Conservation (phyloP, 768 basidiomycete species). For the Pisolithus tinctorius region DNA sequence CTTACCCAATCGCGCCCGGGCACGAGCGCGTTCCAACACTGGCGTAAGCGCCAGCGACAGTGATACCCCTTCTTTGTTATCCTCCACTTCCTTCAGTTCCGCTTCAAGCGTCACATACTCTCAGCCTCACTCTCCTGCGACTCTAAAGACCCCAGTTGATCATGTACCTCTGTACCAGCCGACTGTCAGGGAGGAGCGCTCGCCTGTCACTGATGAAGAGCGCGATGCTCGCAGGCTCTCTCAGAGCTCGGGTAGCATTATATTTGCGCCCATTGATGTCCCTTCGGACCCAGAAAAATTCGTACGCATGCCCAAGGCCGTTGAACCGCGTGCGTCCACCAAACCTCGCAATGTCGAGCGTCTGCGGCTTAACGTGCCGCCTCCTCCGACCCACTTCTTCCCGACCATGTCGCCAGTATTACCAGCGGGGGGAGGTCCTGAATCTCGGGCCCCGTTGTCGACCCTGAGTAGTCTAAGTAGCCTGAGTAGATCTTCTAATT, state of each 20-base stretch:
- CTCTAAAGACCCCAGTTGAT: conserved; percentile 29
- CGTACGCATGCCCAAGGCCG: not conserved
- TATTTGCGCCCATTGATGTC: conserved; percentile 15
- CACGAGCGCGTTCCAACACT: conserved; percentile 21
- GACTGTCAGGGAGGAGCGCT: conserved; percentile 34
- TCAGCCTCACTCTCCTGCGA: conserved; percentile 21
- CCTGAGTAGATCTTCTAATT: not conserved
- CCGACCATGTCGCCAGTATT: conserved; percentile 12
- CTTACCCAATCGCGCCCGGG: conserved; percentile 27
- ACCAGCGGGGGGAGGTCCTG: conserved; percentile 7
- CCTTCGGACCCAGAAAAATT: conserved; percentile 17
- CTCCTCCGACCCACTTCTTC: conserved; percentile 12
- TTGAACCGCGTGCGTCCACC: conserved; percentile 7
- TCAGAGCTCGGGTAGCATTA: conserved; percentile 15
- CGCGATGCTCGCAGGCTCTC: conserved; percentile 8
- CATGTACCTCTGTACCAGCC: conserved; percentile 20
- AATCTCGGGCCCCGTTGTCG: not conserved
- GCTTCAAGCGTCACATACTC: conserved; percentile 23
- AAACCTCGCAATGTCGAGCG: conserved; percentile 25
- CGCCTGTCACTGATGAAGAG: conserved; percentile 15
- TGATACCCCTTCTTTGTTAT: conserved; percentile 44
- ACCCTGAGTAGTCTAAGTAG: not conserved
- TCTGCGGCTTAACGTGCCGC: conserved; percentile 25
- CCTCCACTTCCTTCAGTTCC: conserved; percentile 36
- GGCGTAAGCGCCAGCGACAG: conserved; percentile 31